Conservation (phyloP, 2,329 filamentous ascomycete species). For the Fusarium vanettenii region DNA sequence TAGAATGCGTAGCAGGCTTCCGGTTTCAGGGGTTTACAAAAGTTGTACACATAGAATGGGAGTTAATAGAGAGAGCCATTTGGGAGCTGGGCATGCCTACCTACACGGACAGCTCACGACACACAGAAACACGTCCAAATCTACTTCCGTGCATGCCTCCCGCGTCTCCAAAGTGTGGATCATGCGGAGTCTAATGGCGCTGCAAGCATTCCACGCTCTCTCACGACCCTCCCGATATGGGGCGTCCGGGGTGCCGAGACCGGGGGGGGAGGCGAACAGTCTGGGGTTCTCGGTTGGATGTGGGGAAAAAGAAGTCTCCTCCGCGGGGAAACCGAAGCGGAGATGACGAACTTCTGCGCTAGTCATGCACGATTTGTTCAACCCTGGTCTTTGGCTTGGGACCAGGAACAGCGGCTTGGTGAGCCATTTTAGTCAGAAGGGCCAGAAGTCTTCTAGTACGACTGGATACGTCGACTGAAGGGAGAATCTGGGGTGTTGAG, state of each 20-base stretch:
- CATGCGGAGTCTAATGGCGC: slow-evolving; percentile 7
- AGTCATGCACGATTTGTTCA: slow-evolving; percentile 33
- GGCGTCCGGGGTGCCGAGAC: slow-evolving; percentile 28
- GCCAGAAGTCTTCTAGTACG: neutral
- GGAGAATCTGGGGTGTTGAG: neutral
- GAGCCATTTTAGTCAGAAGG: slow-evolving; percentile 3
- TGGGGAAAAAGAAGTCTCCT: neutral
- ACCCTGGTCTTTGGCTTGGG: slow-evolving; percentile 26
- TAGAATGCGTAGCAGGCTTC: slow-evolving; percentile 32
- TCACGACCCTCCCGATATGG: slow-evolving; percentile 22
- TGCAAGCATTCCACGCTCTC: slow-evolving; percentile 13
- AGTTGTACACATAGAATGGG: neutral
- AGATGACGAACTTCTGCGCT: slow-evolving; percentile 17
- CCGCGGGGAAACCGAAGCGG: neutral
- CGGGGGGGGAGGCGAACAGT: slow-evolving; percentile 2
- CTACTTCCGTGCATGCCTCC: neutral
- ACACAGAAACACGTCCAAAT: neutral
- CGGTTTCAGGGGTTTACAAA: neutral
- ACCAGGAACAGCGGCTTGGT: neutral
- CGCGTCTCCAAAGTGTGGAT: slow-evolving; percentile 2
- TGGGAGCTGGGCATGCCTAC: neutral
- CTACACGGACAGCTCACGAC: neutral
- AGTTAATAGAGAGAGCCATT: neutral
- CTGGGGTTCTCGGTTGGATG: slow-evolving; percentile 18
- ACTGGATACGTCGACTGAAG: neutral